Percentiles rank a stretch among this genome's conserved stretches.
phyloP scores from a whole-genome alignment of 768 basidiomycete genomes.

The Galerina marginata region DNA sequence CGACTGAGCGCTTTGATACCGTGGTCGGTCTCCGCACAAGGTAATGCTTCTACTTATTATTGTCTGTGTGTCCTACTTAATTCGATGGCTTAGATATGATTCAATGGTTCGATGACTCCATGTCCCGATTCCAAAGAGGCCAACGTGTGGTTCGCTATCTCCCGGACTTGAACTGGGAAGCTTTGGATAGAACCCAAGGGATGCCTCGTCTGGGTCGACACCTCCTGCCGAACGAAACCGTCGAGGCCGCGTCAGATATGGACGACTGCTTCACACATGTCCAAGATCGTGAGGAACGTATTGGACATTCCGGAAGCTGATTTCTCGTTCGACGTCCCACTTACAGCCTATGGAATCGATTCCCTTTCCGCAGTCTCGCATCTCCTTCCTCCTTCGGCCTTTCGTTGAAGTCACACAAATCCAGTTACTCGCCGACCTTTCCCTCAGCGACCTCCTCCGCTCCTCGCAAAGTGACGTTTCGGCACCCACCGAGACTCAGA shows the following conservation, averaged over 20 bases:
- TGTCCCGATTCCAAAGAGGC: slow-evolving; percentile 29
- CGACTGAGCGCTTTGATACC: slow-evolving; percentile 14
- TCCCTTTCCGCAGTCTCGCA: slow-evolving; percentile 44
- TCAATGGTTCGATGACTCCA: slow-evolving; percentile 37
- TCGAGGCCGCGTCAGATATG: slow-evolving; percentile 1
- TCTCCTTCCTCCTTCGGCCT: slow-evolving; percentile 38
- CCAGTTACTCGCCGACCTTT: slow-evolving; percentile 40
- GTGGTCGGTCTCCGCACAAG: slow-evolving; percentile 22
- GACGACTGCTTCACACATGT: slow-evolving; percentile 13
- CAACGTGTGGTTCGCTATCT: slow-evolving; percentile 32
- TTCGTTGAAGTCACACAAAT: slow-evolving; percentile 37
- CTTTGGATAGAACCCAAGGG: slow-evolving; percentile 28
- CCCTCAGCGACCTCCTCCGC: slow-evolving; percentile 30
- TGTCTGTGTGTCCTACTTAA: background rate
- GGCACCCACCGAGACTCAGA: background rate
- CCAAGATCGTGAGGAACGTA: slow-evolving; percentile 19
- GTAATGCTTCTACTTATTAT: slow-evolving; percentile 3
- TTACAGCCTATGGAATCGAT: slow-evolving; percentile 48
- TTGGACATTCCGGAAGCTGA: slow-evolving; percentile 39
- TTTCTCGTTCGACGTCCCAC: slow-evolving; percentile 40
- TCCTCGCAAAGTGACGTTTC: slow-evolving; percentile 1
- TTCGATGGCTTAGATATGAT: slow-evolving; percentile 28
- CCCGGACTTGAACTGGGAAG: slow-evolving; percentile 38
- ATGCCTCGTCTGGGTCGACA: slow-evolving; percentile 21
- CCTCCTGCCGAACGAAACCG: slow-evolving; percentile 16